These are phyloP conservation scores for Trametes cubensis DNA, from an alignment of 768 basidiomycete species.

Conservation along the genomic window DNA sequence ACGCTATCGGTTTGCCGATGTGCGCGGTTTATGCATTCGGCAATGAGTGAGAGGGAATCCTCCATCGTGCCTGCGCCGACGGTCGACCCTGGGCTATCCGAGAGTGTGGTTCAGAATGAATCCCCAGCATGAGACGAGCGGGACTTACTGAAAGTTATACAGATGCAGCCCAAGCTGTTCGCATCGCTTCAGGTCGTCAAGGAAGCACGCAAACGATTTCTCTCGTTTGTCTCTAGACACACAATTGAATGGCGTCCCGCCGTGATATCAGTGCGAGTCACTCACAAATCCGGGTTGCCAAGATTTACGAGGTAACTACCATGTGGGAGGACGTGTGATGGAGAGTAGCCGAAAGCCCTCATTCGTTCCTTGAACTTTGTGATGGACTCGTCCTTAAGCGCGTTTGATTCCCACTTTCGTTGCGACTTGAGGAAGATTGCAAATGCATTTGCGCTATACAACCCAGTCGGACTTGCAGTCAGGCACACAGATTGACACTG, in stretches of 20 bases:
- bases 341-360: constrained; percentile 60
- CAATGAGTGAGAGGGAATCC: constrained; percentile 65
- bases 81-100: constrained; percentile 75
- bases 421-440: constrained; percentile 87
- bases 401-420: constrained; percentile 73
- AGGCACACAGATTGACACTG: not conserved
- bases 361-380: constrained; percentile 61
- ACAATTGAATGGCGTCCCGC: not conserved
- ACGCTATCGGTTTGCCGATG: constrained; percentile 63
- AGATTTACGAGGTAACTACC: constrained; percentile 87
- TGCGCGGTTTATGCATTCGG: constrained; percentile 72
- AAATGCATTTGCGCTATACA: constrained; percentile 72
- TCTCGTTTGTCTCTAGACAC: constrained; percentile 58
- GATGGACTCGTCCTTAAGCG: constrained; percentile 56
- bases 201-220: constrained; percentile 77
- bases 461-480: not conserved
- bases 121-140: too few species aligned
- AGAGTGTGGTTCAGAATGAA: not conserved
- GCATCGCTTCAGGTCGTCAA: constrained; percentile 81
- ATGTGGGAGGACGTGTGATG: constrained; percentile 73
- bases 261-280: constrained; percentile 9
- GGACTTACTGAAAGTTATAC: constrained; percentile 87
- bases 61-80: constrained; percentile 67
- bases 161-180: constrained; percentile 71
- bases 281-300: constrained; percentile 76